These are phyloP conservation scores for Alternaria metachromatica DNA, from an alignment of 2,329 filamentous ascomycete genomes.

Conservation along the genomic window DNA sequence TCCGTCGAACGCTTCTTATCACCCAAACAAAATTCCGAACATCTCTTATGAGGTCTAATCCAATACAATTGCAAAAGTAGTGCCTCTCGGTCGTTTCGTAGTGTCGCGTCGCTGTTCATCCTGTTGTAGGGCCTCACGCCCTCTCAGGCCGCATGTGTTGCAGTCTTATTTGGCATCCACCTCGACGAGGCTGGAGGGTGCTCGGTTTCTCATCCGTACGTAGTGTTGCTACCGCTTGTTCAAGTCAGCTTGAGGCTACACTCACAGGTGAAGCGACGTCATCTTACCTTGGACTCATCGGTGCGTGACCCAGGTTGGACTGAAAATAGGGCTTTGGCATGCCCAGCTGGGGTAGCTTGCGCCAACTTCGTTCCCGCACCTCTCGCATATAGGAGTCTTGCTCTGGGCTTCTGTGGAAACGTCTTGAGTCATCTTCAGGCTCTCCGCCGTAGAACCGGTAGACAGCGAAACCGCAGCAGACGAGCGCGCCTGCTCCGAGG, in stretches of 20 bases:
- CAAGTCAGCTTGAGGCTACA: not conserved
- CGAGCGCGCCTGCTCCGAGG: slow-evolving; percentile 28
- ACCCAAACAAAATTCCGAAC: not conserved
- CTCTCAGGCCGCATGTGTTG: not conserved
- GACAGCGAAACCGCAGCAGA: slow-evolving; percentile 31
- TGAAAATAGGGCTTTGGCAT: not conserved
- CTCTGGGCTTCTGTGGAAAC: slow-evolving; percentile 21
- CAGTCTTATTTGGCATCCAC: not conserved
- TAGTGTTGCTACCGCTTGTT: slow-evolving; percentile 17
- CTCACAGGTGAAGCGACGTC: not conserved
- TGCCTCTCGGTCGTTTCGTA: not conserved
- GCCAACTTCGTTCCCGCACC: slow-evolving; percentile 35
- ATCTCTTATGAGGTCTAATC: not conserved
- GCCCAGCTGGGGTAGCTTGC: slow-evolving; percentile 16
- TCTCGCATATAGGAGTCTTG: slow-evolving; percentile 46
- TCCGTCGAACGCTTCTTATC: not conserved
- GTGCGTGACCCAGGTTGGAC: slow-evolving; percentile 16
- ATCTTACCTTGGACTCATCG: slow-evolving; percentile 21
- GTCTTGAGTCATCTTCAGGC: slow-evolving; percentile 4
- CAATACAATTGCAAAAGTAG: not conserved
- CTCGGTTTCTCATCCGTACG: slow-evolving; percentile 17
- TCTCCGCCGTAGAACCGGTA: slow-evolving; percentile 25
- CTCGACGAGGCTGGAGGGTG: not conserved
- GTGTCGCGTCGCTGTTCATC: not conserved
- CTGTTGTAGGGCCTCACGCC: not conserved